phyloP scores from a whole-genome alignment of 2,329 filamentous ascomycete genomes.

The Monosporascus sp. region DNA sequence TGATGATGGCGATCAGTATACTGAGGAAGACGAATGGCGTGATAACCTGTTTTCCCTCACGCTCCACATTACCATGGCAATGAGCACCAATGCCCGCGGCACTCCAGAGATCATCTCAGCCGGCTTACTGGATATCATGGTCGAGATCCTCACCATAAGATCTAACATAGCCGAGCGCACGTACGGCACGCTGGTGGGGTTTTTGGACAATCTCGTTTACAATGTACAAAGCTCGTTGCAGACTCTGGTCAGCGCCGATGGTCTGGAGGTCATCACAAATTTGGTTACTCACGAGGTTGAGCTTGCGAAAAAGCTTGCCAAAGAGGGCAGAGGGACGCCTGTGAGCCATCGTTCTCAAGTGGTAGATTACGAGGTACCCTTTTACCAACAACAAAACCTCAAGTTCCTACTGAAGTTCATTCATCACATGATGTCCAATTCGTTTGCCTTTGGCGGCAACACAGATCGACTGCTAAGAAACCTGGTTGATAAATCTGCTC shows the following conservation, averaged over 20 bases:
- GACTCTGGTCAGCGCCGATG: constrained; percentile 73
- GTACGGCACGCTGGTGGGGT: constrained; percentile 77
- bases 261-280: constrained; percentile 85
- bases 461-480: constrained; percentile 89
- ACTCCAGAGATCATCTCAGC: constrained; percentile 74
- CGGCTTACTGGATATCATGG: constrained; percentile 81
- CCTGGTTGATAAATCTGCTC: constrained; percentile 83
- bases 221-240: constrained; percentile 79
- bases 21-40: constrained; percentile 81
- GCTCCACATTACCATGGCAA: constrained; percentile 69
- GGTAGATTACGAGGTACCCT: constrained; percentile 91
- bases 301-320: constrained; percentile 60
- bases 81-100: constrained; percentile 39
- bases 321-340: constrained; percentile 63
- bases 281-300: constrained; percentile 75
- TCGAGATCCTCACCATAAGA: constrained; percentile 80
- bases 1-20: constrained; percentile 51
- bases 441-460: constrained; percentile 63
- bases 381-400: constrained; percentile 86
- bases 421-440: constrained; percentile 87
- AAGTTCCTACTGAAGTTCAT: constrained; percentile 95
- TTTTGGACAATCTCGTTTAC: constrained; percentile 84
- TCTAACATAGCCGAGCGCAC: constrained; percentile 77
- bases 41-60: constrained; percentile 85
- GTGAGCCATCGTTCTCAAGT: constrained; percentile 68